Evolutionary conservation across 176 grass and related monocot species (phyloP), one percentile per base, ranked within the genome.

Genomic region (Elymus sibiricus): DNA sequence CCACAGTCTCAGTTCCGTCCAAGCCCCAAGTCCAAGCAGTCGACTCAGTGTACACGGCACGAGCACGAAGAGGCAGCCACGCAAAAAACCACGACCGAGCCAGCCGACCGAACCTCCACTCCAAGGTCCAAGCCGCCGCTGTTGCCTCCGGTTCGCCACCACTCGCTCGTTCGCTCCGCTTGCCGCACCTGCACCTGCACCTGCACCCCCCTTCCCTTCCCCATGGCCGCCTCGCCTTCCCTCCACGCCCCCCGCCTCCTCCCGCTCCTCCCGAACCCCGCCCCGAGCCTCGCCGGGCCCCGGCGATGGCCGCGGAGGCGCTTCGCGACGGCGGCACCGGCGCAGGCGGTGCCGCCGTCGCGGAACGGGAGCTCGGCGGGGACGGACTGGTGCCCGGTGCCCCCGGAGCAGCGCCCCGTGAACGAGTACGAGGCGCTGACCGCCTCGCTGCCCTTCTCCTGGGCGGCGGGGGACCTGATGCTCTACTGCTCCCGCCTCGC

Each of bases 371-470:
- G 82, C 87, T 93, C 93, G 22, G 84, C 86, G 69, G 97, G 95
- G 86, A 95, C 90, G 51, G 93, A 92, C 78, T 98, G 97, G 90
- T 92, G 97, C 86, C 97, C 97, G 5, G 97, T 98, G 62, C 97
- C 93, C 76, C 81, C 74, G 62, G 97, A 95, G 86, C 97, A 95
- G 88, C 88, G 64, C 32, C 97, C 97, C 3, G 93, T 95, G 64
- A 98, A 98, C 86, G 97, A 98, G 92, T 98, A 94, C 90, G 91
- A 95, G 87, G 76, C 92, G 22, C 91, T 98, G 10, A 78, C 82
- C 11, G 60, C 84, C 19, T 98, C 97, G 8, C 82, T 88, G 27
- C 97, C 92, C 40, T 98, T 98, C 82, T 95, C 92, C 28, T 95
- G 97, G 97, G 92, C 94, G 3, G 64, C 91, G 14, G 82, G 86